Evolutionary conservation across 148 eudicot genomes (phyloP), one percentile per base, ranked within the genome.

Genomic region (Vaccinium corymbosum): DNA sequence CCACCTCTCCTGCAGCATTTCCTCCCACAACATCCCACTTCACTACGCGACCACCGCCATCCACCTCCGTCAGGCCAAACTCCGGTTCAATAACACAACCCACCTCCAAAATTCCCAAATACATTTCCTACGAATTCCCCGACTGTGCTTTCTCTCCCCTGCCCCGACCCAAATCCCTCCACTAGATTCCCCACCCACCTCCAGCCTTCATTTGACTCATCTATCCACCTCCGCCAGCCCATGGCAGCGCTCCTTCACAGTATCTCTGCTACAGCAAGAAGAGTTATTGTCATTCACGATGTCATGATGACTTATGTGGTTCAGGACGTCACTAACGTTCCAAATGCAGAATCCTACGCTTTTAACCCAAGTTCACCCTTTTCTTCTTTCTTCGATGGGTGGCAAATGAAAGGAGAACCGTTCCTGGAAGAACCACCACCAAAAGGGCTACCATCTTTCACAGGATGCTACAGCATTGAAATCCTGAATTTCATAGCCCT

Each of bases 31-130:
- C 8, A 56, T 89, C 7, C 83, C 85, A 0, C 86, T 87, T 57
- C 85, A 89, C 80, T 87, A 57, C 6, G 72, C 75, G 10, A 48
- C 76, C 71, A 83, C 86, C 3, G 20, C 88, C 76, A 83, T 72
- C 78, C 89, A 89, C 68, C 87, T 74, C 72, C 88, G 55, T 48
- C 91, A 87, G 80, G 91, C 88, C 83, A 85, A 85, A 73, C 57
- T 85, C 38, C 86, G 89, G 19, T 50, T 75, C 50, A 75, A 61
- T 19, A 76, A 57, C 15, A 19, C 22, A 81, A 25, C 81, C 87
- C 84, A 20, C 38, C 68, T 70, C 25, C 19, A 50, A 56, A 42
- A 4, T 17, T 42, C 25, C 57, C 48, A 52, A 66, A 84, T 84
- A 74, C 76, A 76, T 9, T 83, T 53, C 73, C 74, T n/a, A 81